phyloP scores from a whole-genome alignment of 2,329 filamentous ascomycete genomes.

The Coniochaeta prunicola region DNA sequence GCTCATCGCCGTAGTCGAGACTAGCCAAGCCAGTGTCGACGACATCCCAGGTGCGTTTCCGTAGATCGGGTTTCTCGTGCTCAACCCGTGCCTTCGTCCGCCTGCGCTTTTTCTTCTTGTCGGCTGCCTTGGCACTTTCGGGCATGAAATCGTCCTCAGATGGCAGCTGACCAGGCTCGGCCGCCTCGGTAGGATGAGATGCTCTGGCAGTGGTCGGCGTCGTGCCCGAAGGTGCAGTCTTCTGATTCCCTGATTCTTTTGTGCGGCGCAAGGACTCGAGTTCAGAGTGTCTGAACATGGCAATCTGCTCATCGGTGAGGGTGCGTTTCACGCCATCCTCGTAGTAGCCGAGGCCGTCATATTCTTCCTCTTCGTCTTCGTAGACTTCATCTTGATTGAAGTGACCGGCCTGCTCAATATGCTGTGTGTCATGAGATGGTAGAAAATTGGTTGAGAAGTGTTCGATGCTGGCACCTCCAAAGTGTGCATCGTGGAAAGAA shows the following conservation, averaged over 20 bases:
- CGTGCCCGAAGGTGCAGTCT: constrained; percentile 18
- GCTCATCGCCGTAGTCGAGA: constrained; percentile 50
- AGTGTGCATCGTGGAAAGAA: constrained; percentile 54
- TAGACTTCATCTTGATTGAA: constrained; percentile 17
- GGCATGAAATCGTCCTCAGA: constrained; percentile 15
- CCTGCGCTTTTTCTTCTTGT: constrained; percentile 23
- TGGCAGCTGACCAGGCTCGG: constrained; percentile 9
- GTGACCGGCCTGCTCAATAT: not conserved
- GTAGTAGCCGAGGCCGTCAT: constrained; percentile 76
- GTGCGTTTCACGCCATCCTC: constrained; percentile 80
- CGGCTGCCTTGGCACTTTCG: constrained; percentile 14
- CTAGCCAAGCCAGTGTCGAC: constrained; percentile 54
- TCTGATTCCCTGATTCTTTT: constrained; percentile 23
- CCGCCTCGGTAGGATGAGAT: constrained; percentile 7
- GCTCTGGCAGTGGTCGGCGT: constrained; percentile 4
- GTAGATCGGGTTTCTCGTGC: constrained; percentile 51
- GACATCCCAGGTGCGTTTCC: constrained; percentile 61
- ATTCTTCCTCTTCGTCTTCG: constrained; percentile 37
- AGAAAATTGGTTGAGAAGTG: constrained; percentile 40
- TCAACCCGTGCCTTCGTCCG: constrained; percentile 25
- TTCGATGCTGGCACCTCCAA: constrained; percentile 38
- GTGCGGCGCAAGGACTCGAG: constrained; percentile 62
- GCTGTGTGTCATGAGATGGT: constrained; percentile 16
- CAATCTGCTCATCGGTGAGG: constrained; percentile 83
- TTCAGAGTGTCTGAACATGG: constrained; percentile 85